Percentiles rank a stretch among this genome's conserved stretches.
phyloP scores from a whole-genome alignment of 495 filamentous ascomycete species.

The Aspergillus funiculosus region DNA sequence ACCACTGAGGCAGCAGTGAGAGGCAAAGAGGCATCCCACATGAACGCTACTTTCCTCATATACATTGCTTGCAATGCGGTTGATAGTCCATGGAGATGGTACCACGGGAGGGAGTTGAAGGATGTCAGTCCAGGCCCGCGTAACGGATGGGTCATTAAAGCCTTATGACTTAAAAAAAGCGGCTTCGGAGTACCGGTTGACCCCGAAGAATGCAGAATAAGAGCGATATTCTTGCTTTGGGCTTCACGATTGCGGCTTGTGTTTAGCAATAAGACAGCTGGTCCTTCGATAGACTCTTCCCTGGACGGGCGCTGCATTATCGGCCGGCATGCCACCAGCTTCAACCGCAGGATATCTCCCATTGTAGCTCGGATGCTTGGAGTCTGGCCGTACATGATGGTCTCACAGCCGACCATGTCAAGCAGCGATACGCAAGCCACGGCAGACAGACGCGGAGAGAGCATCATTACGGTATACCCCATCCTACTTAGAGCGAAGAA shows the following conservation, averaged over 20 bases:
- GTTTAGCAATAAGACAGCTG: constrained; percentile 31
- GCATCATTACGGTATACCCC: constrained; percentile 52
- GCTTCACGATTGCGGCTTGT: constrained; percentile 23
- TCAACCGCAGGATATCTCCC: constrained; percentile 35
- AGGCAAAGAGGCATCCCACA: constrained; percentile 50
- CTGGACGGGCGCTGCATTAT: constrained; percentile 20
- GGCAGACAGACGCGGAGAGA: constrained; percentile 52
- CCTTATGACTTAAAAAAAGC: constrained; percentile 35
- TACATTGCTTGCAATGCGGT: constrained; percentile 47
- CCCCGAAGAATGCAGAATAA: constrained; percentile 55
- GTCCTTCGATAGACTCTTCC: constrained; percentile 14
- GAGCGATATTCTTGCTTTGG: constrained; percentile 29
- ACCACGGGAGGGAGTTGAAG: constrained; percentile 53
- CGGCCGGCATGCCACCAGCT: constrained; percentile 31
- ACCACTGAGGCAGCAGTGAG: constrained; percentile 47
- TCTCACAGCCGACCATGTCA: constrained; percentile 39
- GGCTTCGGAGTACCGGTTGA: constrained; percentile 56
- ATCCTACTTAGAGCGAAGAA: constrained; percentile 54
- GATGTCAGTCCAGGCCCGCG: constrained; percentile 36
- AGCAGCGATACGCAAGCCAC: constrained; percentile 50
- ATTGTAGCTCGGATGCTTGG: constrained; percentile 36
- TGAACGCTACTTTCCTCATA: constrained; percentile 43
- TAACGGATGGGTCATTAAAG: constrained; percentile 35
- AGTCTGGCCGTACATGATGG: constrained; percentile 39
- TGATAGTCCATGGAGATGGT: constrained; percentile 47